Evolutionary conservation across 345 rosid species (phyloP).

Genomic region (Dipteronia dyeriana): DNA sequence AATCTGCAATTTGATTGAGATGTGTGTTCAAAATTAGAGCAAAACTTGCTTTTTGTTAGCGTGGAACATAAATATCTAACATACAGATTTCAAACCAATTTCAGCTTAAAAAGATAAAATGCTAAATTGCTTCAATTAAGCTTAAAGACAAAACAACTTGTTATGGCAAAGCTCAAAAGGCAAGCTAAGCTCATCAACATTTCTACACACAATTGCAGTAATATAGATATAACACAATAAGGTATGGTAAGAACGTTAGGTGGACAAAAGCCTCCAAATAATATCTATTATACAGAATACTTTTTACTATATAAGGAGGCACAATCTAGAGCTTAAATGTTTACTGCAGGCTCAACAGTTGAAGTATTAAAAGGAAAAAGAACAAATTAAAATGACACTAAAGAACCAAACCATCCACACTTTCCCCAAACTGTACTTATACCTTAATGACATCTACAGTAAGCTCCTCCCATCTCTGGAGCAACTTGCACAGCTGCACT

Average conservation of each 20-base stretch:
- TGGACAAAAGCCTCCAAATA: not conserved
- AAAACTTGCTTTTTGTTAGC: not conserved
- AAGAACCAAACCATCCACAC: not conserved
- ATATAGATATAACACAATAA: not conserved
- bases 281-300: not conserved
- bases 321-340: not conserved
- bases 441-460: conserved; percentile 60
- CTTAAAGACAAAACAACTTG: not conserved
- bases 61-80: not conserved
- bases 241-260: not conserved
- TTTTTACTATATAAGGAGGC: too few species aligned
- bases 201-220: not conserved
- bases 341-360: not conserved
- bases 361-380: not conserved
- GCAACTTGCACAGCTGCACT: conserved; percentile 45
- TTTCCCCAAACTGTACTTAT: conserved; percentile 22
- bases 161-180: not conserved
- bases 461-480: conserved; percentile 68
- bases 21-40: not conserved
- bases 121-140: conserved; percentile 8
- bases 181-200: not conserved
- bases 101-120: conserved; percentile 2
- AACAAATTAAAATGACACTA: not conserved
- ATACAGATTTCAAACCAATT: conserved; percentile 7
- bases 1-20: not conserved